Evolutionary conservation across 768 basidiomycete genomes (phyloP), one percentile per base, ranked within the genome.

Genomic region (Amylocystis lapponica): DNA sequence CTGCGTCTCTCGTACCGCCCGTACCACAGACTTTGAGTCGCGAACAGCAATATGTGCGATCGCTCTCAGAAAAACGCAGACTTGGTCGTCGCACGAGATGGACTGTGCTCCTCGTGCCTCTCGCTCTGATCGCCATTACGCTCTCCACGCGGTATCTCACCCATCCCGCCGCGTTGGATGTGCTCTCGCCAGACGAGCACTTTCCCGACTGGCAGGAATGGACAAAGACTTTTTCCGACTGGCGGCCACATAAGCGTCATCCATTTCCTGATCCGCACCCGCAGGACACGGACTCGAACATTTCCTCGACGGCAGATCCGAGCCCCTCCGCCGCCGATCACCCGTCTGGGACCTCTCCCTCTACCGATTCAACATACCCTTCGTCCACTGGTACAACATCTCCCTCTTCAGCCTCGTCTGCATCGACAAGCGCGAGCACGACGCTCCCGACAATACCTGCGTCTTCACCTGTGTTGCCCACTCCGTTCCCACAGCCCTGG

Each of bases 401-500:
- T 7, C 32, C 5, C 11, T 16, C 19, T 13, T 27, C 35, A 25
- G 39, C 52, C 4, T 16, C 46, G 10, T 43, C 48, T 6, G 37
- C 54, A 12, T 17, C 43, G n/a, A 14, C n/a, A 14, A 45, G 32
- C 22, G 36, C 46, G 17, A 13, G 36, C 17, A 29, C 36, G n/a
- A 16, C 35, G 11, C 14, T 37, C 25, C 49, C 53, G 16, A 49
- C 45, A 3, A 62, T 81, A n/a, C 80, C 82, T 0, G 47, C 63
- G 4, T 49, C 65, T 5, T 61, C 75, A 3, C 77, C 83, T 2
- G 47, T 51, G 6, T 70, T 89, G 20, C 85, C 86, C 7, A 78
- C 76, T 5, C 88, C 88, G 0, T 89, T 91, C 59, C 85, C 85
- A 3, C 85, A 86, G 48, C 72, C 86, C 0, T 81, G 81, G 57